Conservation (phyloP, 257 asterid genomes). For the Forsythia suspensa region DNA sequence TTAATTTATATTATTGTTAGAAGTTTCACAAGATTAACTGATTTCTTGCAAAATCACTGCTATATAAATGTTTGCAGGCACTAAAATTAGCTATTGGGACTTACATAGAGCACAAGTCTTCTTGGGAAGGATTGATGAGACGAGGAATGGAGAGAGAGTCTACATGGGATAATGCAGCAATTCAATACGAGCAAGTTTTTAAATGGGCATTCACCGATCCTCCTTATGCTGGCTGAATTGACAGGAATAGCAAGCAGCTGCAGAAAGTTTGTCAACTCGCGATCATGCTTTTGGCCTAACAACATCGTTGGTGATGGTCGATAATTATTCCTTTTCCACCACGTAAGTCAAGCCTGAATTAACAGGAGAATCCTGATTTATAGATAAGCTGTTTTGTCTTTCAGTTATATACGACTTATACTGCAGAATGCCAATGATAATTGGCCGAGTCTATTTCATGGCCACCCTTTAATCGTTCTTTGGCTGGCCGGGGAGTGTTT, state of each 20-base stretch:
- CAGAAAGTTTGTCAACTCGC: background rate
- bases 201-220: constrained; percentile 83
- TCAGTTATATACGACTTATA: background rate
- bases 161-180: constrained; percentile 91
- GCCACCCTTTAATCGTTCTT: background rate
- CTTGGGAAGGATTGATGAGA: constrained; percentile 85
- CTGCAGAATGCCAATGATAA: background rate
- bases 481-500: background rate
- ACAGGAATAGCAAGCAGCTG: constrained; percentile 1
- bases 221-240: constrained; percentile 67
- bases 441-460: background rate
- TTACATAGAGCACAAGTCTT: constrained; percentile 62
- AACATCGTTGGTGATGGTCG: background rate
- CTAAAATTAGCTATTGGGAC: constrained; percentile 56
- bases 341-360: background rate
- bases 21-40: too few relatives aligned
- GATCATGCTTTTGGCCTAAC: background rate
- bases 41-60: background rate
- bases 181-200: constrained; percentile 78
- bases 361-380: background rate
- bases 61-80: constrained; percentile 42
- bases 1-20: too few relatives aligned
- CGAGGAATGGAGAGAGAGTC: constrained; percentile 85
- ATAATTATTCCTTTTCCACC: background rate
- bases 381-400: background rate